Base-by-base conservation (phyloP, 169 alveolate genomes). In the Ophryocystis elektroscirrha region DNA sequence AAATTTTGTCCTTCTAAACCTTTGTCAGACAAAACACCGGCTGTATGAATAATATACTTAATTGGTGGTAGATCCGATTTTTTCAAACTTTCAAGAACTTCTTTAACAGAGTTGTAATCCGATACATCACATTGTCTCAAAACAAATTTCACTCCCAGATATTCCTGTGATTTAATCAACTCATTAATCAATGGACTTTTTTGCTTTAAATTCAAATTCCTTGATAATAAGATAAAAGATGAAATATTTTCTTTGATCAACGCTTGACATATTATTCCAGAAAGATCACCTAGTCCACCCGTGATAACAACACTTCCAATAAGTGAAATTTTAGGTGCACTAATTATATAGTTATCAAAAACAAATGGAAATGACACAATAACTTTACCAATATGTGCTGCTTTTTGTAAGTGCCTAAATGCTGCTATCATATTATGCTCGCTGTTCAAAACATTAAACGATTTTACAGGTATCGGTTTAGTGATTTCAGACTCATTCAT, bases 1-100 rank as follows among this genome's bases (percentile, higher is more conserved):
- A 32, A 23, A 38, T 57, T 58, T 47, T 69, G 78, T 19, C 43
- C 44, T 3, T 50, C 43, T 25, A 69, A 48, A 4, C 53, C 57
- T 2, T 56, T 63, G 55, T 69, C 78, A 12, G 41, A 55, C 16
- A 63, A 47, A 44, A 69, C 64, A 5, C 76, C 78, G 6, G 78
- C 78, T 20, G 78, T 74, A 50, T 67, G 76, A 19, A 67, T 49
- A 35, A 67, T 49, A 9, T 65, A 70, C 2, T 39, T 24, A 23
- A 57, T 48, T 16, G 64, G 64, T 18, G 7, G n/a, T n/a, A n/a
- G n/a, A n/a, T n/a, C n/a, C n/a, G n/a, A n/a, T n/a, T n/a, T n/a
- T n/a, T n/a, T n/a, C n/a, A n/a, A n/a, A n/a, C n/a, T n/a, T n/a
- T n/a, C n/a, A 12, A 32, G 39, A 32, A n/a, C n/a, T 32, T n/a